Evolutionary conservation across 108 stramenopile species (phyloP), one percentile per base, ranked within the genome.

Genomic region (Skeletonema grethae): DNA sequence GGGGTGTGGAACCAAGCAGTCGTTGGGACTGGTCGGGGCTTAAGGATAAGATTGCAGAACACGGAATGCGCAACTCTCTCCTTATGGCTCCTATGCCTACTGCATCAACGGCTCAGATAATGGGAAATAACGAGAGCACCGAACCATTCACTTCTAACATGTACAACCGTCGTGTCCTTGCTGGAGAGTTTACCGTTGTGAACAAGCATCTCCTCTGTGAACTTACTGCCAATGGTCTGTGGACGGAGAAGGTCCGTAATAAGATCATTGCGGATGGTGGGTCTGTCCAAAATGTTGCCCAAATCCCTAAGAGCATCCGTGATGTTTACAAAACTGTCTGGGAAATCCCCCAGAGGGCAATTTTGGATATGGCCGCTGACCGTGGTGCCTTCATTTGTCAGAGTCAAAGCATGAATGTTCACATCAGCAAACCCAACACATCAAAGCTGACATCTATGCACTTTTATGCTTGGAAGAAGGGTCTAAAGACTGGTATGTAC

Each of bases 141-240:
- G 99, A 99, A 80, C 99, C 99, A n/a, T 99, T 97, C 83, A 99
- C 98, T 22, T 92, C 91, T 74, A 99, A 99, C 84, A 97, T 99
- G 83, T 99, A 98, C 95, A 95, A 94, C 57, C 94, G 99, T 38
- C 97, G 99, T 65, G 99, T 99, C 32, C 90, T 98, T 77, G 99
- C 98, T 5, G 98, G 98, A 62, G 99, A 99, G 76, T 99, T 99
- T 87, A 97, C 97, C 32, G 87, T 98, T 13, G 98, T 98, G 59
- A 99, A 99, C 92, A 97, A 97, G 75, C 97, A 99, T 77, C 88
- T 99, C 58, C 80, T 99, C 57, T 88, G 93, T 30, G 99, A 99
- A 66, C 85, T 99, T 46, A 96, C 97, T 29, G 73, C 86, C 53
- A 86, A 80, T 29, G 98, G 97, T 11, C 86, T 99, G 34, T 99